Evolutionary conservation across 106 monocot species (phyloP).

Genomic region (Dendrobium chrysotoxum): DNA sequence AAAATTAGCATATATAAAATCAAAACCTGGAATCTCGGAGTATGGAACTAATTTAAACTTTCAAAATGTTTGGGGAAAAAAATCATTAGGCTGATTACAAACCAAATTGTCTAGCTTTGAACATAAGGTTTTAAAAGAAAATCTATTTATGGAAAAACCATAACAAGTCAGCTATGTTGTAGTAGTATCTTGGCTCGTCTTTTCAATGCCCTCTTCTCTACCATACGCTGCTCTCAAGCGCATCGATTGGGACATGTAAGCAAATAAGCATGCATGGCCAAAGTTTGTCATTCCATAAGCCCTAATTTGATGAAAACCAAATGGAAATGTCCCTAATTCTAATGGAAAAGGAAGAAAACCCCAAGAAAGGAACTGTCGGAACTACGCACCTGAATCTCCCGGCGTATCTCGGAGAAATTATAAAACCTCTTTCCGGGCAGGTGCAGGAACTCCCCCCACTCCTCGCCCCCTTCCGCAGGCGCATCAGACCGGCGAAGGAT

Average conservation of each 20-base stretch:
- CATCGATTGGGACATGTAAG: background rate
- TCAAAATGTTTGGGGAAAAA: background rate
- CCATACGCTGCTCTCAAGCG: too few relatives aligned
- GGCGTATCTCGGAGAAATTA: constrained; percentile 58
- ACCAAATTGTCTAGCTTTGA: background rate
- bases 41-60: background rate
- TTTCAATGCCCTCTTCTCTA: background rate
- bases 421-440: constrained; percentile 50
- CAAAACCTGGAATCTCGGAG: too few relatives aligned
- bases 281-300: background rate
- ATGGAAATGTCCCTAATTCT: background rate
- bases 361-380: background rate
- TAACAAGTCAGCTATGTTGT: background rate
- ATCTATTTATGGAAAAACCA: background rate
- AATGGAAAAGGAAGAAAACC: background rate
- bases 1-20: too few relatives aligned
- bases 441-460: constrained; percentile 89
- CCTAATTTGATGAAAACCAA: background rate
- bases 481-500: constrained; percentile 7
- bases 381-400: constrained; percentile 62
- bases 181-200: background rate
- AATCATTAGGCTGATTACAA: background rate
- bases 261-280: background rate
- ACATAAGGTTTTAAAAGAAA: background rate
- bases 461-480: constrained; percentile 6